These are phyloP conservation scores for Salvia hispanica DNA, from an alignment of 257 asterid genomes.

Conservation along the genomic window DNA sequence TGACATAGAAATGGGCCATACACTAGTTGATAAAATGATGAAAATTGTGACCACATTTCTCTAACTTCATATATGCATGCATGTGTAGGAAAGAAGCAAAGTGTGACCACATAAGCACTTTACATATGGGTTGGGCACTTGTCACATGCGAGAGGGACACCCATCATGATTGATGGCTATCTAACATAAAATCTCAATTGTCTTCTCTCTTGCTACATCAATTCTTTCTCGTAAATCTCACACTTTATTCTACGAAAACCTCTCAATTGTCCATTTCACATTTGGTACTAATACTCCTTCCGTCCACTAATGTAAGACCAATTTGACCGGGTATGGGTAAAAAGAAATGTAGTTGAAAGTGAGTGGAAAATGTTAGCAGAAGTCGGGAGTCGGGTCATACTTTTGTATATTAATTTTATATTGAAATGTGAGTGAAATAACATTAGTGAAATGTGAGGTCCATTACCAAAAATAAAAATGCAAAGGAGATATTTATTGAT, in stretches of 20 bases:
- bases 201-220: slow-evolving; percentile 11
- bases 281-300: no score
- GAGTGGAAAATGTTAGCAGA: no score
- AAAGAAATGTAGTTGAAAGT: no score
- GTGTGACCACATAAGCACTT: slow-evolving; percentile 19
- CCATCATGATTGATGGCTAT: slow-evolving; percentile 10
- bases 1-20: not conserved
- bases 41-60: not conserved
- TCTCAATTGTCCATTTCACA: no score
- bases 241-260: not conserved
- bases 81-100: not conserved
- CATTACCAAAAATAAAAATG: no score
- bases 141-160: slow-evolving; percentile 34
- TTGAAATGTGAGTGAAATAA: no score
- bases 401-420: no score
- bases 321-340: no score
- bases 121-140: slow-evolving; percentile 19
- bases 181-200: slow-evolving; percentile 24
- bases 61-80: not conserved
- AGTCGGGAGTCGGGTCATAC: no score
- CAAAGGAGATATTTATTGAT: no score
- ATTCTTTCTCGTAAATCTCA: not conserved
- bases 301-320: no score
- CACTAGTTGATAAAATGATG: not conserved
- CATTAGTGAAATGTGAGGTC: no score